Evolutionary conservation across 1,139 yeast genomes (phyloP).

Genomic region (Kodamaea derodonti): DNA sequence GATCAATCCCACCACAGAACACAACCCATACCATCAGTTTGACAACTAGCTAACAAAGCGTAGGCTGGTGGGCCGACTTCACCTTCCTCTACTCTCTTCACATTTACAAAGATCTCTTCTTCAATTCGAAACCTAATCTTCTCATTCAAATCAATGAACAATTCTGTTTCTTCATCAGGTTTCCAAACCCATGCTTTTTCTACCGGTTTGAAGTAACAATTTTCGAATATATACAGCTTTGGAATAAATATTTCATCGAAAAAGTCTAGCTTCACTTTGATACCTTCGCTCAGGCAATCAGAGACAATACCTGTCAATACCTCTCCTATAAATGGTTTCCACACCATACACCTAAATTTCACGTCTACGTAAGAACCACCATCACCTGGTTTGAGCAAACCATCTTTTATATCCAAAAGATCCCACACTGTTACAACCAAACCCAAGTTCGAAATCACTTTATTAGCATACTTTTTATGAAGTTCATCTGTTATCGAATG

Average conservation of each 20-base stretch:
- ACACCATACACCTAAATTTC: conserved; percentile 70
- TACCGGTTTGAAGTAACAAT: conserved; percentile 60
- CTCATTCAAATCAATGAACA: conserved; percentile 86
- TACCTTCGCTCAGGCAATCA: conserved; percentile 82
- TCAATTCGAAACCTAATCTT: conserved; percentile 88
- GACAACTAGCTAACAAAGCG: conserved; percentile 86
- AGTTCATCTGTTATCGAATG: conserved; percentile 77
- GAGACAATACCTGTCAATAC: conserved; percentile 92
- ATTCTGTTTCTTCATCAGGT: conserved; percentile 65
- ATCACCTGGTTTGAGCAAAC: conserved; percentile 91
- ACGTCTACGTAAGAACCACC: conserved; percentile 84
- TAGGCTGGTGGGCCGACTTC: conserved; percentile 59
- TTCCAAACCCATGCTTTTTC: conserved; percentile 97
- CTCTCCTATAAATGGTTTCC: conserved; percentile 94
- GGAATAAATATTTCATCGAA: conserved; percentile 93
- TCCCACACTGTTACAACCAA: conserved; percentile 85
- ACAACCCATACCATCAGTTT: conserved; percentile 94
- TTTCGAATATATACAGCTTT: conserved; percentile 72
- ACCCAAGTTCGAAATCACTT: conserved; percentile 78
- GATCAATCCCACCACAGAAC: conserved; percentile 88
- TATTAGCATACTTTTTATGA: conserved; percentile 80
- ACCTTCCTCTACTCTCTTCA: conserved; percentile 37
- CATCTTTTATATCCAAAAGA: conserved; percentile 74
- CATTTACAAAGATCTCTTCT: conserved; percentile 78
- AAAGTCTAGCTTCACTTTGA: conserved; percentile 77